A percentile compares a stretch with the other conserved stretches of the same genome.
Conservation (phyloP, 1,284 basidiomycete species). For the Bondarzewia mesenterica region DNA sequence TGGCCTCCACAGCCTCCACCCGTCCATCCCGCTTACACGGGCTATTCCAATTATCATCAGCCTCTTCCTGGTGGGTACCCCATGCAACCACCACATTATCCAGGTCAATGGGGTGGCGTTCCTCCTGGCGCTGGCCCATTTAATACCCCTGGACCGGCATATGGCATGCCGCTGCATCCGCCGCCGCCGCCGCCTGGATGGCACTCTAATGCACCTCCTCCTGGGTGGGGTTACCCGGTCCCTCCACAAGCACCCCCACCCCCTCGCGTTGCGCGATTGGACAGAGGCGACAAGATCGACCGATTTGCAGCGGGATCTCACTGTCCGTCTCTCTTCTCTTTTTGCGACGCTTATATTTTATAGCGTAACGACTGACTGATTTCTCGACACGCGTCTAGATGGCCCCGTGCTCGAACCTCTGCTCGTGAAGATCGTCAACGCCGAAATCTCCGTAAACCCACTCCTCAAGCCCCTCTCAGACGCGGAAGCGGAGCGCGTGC, state of each 20-base stretch:
- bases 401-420: constrained; percentile 65
- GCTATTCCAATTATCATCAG: neutral
- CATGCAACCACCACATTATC: neutral
- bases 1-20: constrained; percentile 6
- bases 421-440: constrained; percentile 39
- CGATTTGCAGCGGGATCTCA: constrained; percentile 11
- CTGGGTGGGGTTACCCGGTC: constrained; percentile 5
- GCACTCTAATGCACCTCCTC: neutral
- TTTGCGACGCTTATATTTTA: neutral
- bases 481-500: constrained; percentile 28
- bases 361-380: neutral
- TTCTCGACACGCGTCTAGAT: constrained; percentile 30
- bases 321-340: constrained; percentile 10
- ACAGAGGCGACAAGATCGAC: constrained; percentile 11
- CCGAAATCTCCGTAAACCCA: constrained; percentile 48
- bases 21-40: neutral
- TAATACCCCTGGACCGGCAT: constrained; percentile 1
- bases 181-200: constrained; percentile 2
- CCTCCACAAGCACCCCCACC: constrained; percentile 9
- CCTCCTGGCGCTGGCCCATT: constrained; percentile 1
- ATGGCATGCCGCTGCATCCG: neutral
- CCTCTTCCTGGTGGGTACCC: neutral
- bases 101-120: neutral
- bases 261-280: constrained; percentile 10
- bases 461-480: constrained; percentile 45